Conservation (phyloP, 306 rosid genomes). For the Delonix regia region DNA sequence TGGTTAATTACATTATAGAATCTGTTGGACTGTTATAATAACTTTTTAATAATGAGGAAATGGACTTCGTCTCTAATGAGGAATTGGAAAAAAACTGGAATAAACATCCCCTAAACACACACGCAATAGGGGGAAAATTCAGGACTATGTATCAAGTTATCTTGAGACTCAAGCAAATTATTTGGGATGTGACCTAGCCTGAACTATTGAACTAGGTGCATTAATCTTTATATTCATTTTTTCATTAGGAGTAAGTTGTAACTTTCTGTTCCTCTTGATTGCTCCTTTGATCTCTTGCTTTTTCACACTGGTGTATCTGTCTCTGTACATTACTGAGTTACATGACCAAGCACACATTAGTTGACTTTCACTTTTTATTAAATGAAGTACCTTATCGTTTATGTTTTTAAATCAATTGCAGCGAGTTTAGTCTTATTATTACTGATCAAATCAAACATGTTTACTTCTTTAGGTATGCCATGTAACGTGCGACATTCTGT, state of each 20-base stretch:
- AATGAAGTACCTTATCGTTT: background rate
- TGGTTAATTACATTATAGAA: constrained; percentile 14
- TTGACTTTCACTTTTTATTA: background rate
- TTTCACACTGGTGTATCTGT: background rate
- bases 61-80: background rate
- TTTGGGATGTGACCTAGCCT: background rate
- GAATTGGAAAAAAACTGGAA: background rate
- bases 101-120: background rate
- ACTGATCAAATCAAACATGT: constrained; percentile 1
- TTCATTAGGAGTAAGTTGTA: constrained; percentile 3
- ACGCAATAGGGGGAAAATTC: background rate
- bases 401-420: background rate
- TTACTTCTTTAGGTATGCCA: background rate
- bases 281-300: constrained; percentile 21
- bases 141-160: background rate
- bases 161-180: background rate
- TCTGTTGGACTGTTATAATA: constrained; percentile 6
- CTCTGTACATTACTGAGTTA: background rate
- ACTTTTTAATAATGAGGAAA: background rate
- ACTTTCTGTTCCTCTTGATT: constrained; percentile 5
- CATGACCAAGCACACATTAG: constrained; percentile 3
- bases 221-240: background rate
- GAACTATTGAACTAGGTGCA: background rate
- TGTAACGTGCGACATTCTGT: background rate
- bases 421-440: background rate